phyloP scores from a whole-genome alignment of 352 stramenopile species.

The Phytophthora boehmeriae region DNA sequence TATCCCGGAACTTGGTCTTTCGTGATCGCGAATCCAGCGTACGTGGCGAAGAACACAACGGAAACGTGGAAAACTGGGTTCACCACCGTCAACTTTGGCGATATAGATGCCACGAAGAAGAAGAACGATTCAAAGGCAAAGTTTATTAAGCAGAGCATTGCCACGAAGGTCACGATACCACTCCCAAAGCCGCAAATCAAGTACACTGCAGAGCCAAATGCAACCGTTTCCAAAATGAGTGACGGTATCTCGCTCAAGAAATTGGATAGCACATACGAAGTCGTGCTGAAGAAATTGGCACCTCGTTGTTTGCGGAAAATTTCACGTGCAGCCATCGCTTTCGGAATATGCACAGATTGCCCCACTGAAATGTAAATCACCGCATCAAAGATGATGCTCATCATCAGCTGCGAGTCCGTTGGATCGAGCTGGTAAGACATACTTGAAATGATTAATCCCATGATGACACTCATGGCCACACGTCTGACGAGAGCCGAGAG shows the following conservation, averaged over 20 bases:
- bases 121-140: slow-evolving; percentile 28
- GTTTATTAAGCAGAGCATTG: slow-evolving; percentile 51
- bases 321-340: slow-evolving; percentile 49
- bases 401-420: slow-evolving; percentile 32
- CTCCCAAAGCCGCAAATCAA: slow-evolving; percentile 60
- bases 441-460: slow-evolving; percentile 31
- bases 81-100: slow-evolving; percentile 36
- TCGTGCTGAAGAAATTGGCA: slow-evolving; percentile 68
- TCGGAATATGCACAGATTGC: slow-evolving; percentile 60
- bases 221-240: slow-evolving; percentile 50
- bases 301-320: slow-evolving; percentile 76
- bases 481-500: slow-evolving; percentile 14
- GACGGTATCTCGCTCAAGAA: slow-evolving; percentile 32
- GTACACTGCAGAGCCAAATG: slow-evolving; percentile 79
- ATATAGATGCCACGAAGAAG: slow-evolving; percentile 33
- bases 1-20: slow-evolving; percentile 39
- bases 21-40: slow-evolving; percentile 41
- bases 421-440: slow-evolving; percentile 33
- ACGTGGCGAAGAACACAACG: slow-evolving; percentile 35
- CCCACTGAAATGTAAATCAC: slow-evolving; percentile 65
- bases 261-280: slow-evolving; percentile 56
- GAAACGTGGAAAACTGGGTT: slow-evolving; percentile 30
- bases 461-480: slow-evolving; percentile 19
- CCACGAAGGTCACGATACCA: slow-evolving; percentile 60
- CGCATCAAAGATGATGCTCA: slow-evolving; percentile 72